Base-by-base conservation (phyloP, 768 basidiomycete genomes). In the Kwoniella sp. region DNA sequence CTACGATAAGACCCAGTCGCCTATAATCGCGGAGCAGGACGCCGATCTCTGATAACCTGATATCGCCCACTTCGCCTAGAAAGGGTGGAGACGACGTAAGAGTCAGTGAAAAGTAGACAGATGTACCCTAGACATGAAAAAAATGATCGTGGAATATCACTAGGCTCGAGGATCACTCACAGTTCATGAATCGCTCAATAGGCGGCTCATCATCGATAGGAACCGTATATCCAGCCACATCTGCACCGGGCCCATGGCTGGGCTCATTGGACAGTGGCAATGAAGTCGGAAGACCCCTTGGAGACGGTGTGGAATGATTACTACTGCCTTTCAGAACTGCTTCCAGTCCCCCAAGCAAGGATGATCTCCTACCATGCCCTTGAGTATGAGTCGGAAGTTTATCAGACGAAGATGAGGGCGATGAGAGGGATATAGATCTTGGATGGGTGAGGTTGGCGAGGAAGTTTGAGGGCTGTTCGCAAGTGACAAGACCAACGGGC, bases 21-120 rank as follows among this genome's bases (percentile, higher is more conserved):
- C 85, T 85, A 78, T 96, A 97, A 68, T 96, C 94, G 30, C 82
- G 81, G 75, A 98, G 81, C 47, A 99, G 82, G 68, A 88, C 86
- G 0, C 83, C 86, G 1, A 97, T 86, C 69, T 99, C 95, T 0
- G 88, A 86, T 25, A 97, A 80, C 57, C 84, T 85, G 58, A 98
- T 79, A 65, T 98, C 95, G 57, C 88, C 89, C 51, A 86, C 85
- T 0, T 85, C 82, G 67, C 88, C 53, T 89, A 85, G 59, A 91
- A 64, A 33, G 5, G 33, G 33, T 6, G 7, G 33, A 9, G 24
- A 21, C 22, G 19, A n/a, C 2, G 13, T 4, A 21, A 33, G 3
- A 29, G 9, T 50, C 48, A 50, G 48, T 50, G 4, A 0, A 85
- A 82, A 82, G 1, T 19, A 44, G 7, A 9, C 40, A 44, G 10